Base-by-base conservation (phyloP, 768 basidiomycete genomes). In the Boletus vinaceobasis region DNA sequence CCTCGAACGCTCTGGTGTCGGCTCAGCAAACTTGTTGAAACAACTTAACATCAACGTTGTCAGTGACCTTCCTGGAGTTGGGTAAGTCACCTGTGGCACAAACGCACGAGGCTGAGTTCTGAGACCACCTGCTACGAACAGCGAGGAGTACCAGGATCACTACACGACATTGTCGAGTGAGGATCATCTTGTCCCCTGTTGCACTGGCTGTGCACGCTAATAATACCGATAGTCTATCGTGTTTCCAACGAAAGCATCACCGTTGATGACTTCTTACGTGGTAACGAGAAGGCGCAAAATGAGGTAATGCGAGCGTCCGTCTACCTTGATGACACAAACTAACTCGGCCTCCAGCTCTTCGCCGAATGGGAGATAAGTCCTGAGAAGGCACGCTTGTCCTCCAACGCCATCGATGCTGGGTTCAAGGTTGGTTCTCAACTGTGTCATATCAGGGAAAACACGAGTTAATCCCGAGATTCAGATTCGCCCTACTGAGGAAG, bases 91-190 rank as follows among this genome's bases (percentile, higher is more conserved):
- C 29, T 47, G 38, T 7, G 26, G 17, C 21, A 19, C n/a, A 40
- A 51, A 53, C 26, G 10, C 11, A 3, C 33, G 6, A 33, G 23
- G 38, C 14, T 48, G 11, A n/a, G 19, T 36, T 42, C 59, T 50
- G 43, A 59, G 17, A 40, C 13, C 10, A 36, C 48, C 53, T 43
- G 61, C 32, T 15, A 40, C 6, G 27, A 35, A 45, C 53, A 84
- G 85, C 43, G 84, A 87, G 67, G 71, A 87, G 67, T 88, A 87
- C 69, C 85, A 87, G 66, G 86, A 87, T 62, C 86, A 87, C 63
- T 88, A 87, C 66, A 87, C 85, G 11, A 87, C 85, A 1, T 75
- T 87, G 32, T 81, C 82, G 1, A 69, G 84, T 85, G 59, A 50
- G 79, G 66, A 11, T 27, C 19, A 39, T 17, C 21, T 4, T 13